Percentiles rank a stretch among this genome's conserved stretches.
Conservation (phyloP, 2,329 filamentous ascomycete genomes). For the Beauveria pseudobassiana region DNA sequence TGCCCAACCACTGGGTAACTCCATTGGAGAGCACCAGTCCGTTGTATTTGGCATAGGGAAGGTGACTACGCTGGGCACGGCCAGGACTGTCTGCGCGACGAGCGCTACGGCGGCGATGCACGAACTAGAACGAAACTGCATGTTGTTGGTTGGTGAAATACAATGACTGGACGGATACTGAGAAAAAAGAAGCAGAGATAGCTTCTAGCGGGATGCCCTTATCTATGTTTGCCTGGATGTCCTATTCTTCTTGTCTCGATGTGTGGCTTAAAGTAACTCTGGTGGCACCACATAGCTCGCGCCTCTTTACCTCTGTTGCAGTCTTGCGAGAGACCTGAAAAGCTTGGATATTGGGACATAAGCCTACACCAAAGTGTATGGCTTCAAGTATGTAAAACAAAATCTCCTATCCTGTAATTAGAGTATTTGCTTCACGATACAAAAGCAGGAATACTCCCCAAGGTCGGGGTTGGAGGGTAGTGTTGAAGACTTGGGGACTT, state of each 20-base stretch:
- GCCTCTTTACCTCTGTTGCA: background rate
- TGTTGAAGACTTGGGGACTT: too few relatives aligned
- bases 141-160: background rate
- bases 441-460: too few relatives aligned
- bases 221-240: too few relatives aligned
- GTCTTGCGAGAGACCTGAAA: background rate
- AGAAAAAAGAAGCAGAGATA: background rate
- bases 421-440: too few relatives aligned
- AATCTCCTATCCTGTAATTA: too few relatives aligned
- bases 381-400: too few relatives aligned
- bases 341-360: background rate
- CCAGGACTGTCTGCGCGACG: background rate
- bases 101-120: background rate
- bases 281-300: background rate
- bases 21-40: constrained; percentile 49
- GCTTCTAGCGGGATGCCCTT: too few relatives aligned
- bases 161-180: background rate
- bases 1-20: constrained; percentile 64
- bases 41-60: constrained; percentile 53
- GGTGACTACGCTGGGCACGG: background rate
- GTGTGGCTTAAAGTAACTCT: background rate
- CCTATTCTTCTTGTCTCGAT: background rate
- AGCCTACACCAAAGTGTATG: too few relatives aligned
- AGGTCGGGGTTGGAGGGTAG: too few relatives aligned
- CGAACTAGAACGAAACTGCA: background rate